Evolutionary conservation across 106 monocot species (phyloP).

Genomic region (Platanthera guangdongensis): DNA sequence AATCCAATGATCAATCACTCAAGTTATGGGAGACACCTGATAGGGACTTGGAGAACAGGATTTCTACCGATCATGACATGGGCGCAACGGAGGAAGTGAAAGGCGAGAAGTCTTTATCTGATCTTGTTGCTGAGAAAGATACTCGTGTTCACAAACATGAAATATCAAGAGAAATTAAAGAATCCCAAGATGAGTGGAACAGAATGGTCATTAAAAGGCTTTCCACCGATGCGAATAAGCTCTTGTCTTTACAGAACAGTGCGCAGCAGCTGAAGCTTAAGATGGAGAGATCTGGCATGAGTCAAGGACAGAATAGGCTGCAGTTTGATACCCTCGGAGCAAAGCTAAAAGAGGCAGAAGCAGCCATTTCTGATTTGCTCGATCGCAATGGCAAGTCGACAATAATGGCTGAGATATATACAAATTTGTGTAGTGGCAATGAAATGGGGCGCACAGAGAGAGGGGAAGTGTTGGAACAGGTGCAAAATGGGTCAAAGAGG

Average conservation of each 20-base stretch:
- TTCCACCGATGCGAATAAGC: constrained; percentile 48
- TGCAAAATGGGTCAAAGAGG: constrained; percentile 49
- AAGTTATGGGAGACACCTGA: constrained; percentile 43
- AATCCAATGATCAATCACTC: constrained; percentile 44
- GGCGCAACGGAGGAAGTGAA: constrained; percentile 32
- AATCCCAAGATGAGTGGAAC: constrained; percentile 42
- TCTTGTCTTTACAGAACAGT: constrained; percentile 31
- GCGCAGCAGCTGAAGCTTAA: constrained; percentile 52
- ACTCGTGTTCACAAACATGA: constrained; percentile 44
- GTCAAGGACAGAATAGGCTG: constrained; percentile 10
- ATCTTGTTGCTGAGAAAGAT: constrained; percentile 51
- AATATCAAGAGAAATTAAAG: constrained; percentile 13
- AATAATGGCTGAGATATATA: constrained; percentile 35
- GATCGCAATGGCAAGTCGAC: constrained; percentile 40
- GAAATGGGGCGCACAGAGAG: constrained; percentile 17
- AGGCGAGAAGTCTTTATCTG: constrained; percentile 36
- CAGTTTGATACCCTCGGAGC: constrained; percentile 31
- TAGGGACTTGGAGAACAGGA: constrained; percentile 9
- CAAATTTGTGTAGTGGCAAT: constrained; percentile 4
- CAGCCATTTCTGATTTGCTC: constrained; percentile 31
- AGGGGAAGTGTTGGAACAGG: constrained; percentile 42
- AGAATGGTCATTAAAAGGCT: constrained; percentile 40
- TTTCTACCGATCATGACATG: constrained; percentile 13
- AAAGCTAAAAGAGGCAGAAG: constrained; percentile 58
- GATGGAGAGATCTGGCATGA: constrained; percentile 38